A percentile compares a stretch with the other conserved stretches of the same genome.
Evolutionary conservation across 805 yeast genomes (phyloP).

Genomic region (Komagataella kurtzmanii): DNA sequence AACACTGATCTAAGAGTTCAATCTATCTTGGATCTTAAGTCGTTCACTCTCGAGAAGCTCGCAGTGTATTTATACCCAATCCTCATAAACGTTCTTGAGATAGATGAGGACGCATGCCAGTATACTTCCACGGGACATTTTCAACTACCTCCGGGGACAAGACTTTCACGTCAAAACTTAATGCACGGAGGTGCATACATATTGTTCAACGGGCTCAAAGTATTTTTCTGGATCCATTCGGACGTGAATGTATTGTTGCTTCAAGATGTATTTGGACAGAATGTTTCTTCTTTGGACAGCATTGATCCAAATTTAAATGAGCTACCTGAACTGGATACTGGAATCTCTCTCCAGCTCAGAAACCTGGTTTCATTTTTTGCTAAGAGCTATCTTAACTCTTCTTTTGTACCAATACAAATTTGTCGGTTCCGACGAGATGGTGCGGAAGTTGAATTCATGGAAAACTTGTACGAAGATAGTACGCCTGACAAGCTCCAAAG

Average conservation of each 20-base stretch:
- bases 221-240: slow-evolving; percentile 56
- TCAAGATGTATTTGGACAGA: slow-evolving; percentile 59
- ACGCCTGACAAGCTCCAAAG: slow-evolving; percentile 36
- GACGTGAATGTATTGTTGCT: slow-evolving; percentile 54
- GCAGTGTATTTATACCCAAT: slow-evolving; percentile 69
- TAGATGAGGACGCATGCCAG: slow-evolving; percentile 44
- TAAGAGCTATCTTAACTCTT: slow-evolving; percentile 20
- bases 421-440: slow-evolving; percentile 57
- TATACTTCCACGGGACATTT: slow-evolving; percentile 28
- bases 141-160: slow-evolving; percentile 34
- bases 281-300: slow-evolving; percentile 27
- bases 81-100: slow-evolving; percentile 56
- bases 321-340: slow-evolving; percentile 60
- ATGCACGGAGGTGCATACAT: slow-evolving; percentile 68
- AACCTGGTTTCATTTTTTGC: slow-evolving; percentile 46
- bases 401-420: slow-evolving; percentile 37
- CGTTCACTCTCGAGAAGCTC: slow-evolving; percentile 41
- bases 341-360: slow-evolving; percentile 53
- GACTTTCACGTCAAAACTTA: slow-evolving; percentile 26
- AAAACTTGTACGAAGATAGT: slow-evolving; percentile 64
- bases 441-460: slow-evolving; percentile 39
- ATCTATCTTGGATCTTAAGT: slow-evolving; percentile 34
- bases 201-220: slow-evolving; percentile 51
- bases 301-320: slow-evolving; percentile 38
- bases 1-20: slow-evolving; percentile 54